These are phyloP conservation scores for Entomortierella beljakovae DNA, from an alignment of 192 early-diverging fungal genomes.

Conservation along the genomic window DNA sequence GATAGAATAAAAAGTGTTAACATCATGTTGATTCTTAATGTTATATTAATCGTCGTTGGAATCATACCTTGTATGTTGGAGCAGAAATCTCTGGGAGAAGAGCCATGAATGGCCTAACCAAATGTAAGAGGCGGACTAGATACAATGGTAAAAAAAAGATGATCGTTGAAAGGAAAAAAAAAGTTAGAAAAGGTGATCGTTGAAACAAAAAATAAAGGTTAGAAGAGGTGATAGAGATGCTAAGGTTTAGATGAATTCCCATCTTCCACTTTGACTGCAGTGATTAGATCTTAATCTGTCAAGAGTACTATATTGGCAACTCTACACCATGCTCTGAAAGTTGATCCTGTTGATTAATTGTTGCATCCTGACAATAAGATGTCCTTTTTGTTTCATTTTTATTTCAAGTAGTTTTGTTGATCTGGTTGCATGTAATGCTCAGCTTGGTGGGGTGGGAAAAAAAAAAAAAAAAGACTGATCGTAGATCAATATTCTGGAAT, in stretches of 20 bases:
- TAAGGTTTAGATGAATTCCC: background rate
- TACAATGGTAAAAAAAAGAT: slow-evolving; percentile 24
- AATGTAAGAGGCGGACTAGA: slow-evolving; percentile 93
- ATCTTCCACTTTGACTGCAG: background rate
- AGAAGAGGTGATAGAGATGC: background rate
- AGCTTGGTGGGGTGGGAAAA: no score
- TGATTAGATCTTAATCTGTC: background rate
- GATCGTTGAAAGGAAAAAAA: background rate
- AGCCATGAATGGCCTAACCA: slow-evolving; percentile 97
- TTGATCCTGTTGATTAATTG: background rate
- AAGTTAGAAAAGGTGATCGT: background rate
- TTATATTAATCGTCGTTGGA: background rate
- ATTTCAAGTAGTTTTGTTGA: background rate
- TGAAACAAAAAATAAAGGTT: background rate
- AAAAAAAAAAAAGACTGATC: no score
- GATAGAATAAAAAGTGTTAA: slow-evolving; percentile 3
- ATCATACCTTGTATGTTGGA: slow-evolving; percentile 93
- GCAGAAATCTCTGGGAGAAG: slow-evolving; percentile 98
- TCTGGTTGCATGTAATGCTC: background rate
- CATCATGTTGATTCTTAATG: background rate
- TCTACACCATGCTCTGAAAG: background rate
- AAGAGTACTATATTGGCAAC: background rate
- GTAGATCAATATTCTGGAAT: no score
- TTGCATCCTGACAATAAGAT: background rate
- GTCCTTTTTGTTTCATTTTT: background rate